phyloP scores from a whole-genome alignment of 75 land plant species.

The Gnetum montanum region DNA sequence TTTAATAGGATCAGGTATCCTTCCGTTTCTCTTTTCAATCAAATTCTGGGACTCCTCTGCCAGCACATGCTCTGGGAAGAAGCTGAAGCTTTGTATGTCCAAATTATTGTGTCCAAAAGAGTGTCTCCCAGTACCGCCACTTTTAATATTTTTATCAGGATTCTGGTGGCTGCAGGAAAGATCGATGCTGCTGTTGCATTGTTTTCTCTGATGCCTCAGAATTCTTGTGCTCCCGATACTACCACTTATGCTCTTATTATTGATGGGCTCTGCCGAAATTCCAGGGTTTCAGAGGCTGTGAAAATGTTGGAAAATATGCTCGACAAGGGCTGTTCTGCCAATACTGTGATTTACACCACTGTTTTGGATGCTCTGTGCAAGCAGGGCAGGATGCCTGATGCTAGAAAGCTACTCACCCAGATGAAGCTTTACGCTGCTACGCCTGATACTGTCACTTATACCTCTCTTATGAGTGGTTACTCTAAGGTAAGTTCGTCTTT shows the following conservation, averaged over 20 bases:
- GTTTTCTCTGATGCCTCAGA: background rate
- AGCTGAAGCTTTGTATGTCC: background rate
- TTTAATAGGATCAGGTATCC: too few species aligned
- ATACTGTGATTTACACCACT: background rate
- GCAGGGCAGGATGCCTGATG: background rate
- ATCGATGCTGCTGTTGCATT: background rate
- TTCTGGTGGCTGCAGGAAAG: background rate
- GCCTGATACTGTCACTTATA: background rate
- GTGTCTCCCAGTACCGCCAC: background rate
- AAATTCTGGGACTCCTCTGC: background rate
- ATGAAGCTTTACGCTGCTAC: constrained; percentile 1
- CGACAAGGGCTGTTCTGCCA: background rate
- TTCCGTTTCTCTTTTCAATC: background rate
- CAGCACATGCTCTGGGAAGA: background rate
- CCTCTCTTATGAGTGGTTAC: background rate
- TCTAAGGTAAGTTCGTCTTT: too few species aligned
- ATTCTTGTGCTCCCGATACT: background rate
- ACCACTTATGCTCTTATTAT: background rate
- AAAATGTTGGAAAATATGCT: background rate
- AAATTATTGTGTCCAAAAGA: background rate
- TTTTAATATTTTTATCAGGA: background rate
- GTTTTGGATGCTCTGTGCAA: background rate
- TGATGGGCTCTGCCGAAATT: background rate
- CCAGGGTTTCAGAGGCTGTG: background rate
- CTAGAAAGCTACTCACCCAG: background rate